These are phyloP conservation scores for Sphaerulina populicola DNA, from an alignment of 2,329 filamentous ascomycete genomes.

Conservation along the genomic window DNA sequence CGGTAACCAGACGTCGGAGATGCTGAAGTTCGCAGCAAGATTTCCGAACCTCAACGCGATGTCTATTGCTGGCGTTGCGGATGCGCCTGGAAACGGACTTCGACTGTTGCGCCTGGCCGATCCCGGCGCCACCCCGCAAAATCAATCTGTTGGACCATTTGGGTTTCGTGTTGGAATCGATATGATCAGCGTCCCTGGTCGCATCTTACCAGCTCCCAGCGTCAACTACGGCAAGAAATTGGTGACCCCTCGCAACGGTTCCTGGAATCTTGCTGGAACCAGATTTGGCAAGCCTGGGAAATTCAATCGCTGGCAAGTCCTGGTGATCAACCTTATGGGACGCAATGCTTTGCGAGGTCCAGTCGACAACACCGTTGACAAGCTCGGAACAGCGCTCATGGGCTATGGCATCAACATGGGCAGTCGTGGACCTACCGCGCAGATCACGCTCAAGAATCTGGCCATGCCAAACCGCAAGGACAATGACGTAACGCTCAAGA, in stretches of 20 bases:
- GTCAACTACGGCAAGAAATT: constrained; percentile 48
- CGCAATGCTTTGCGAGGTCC: constrained; percentile 12
- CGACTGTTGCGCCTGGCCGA: constrained; percentile 47
- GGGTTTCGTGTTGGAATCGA: constrained; percentile 53
- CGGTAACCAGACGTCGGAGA: constrained; percentile 53
- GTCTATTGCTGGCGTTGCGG: constrained; percentile 46
- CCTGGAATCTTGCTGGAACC: constrained; percentile 35
- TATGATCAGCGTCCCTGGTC: constrained; percentile 64
- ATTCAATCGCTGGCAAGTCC: constrained; percentile 43
- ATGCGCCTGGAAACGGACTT: constrained; percentile 44
- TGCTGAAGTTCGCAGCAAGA: constrained; percentile 67
- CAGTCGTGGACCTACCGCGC: constrained; percentile 5
- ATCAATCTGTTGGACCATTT: constrained; percentile 40
- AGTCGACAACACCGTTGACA: constrained; percentile 12
- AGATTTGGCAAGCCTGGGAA: constrained; percentile 48
- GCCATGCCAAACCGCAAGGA: constrained; percentile 18
- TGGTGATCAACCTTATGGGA: constrained; percentile 23
- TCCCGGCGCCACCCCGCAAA: constrained; percentile 16
- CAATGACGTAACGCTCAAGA: constrained; percentile 23
- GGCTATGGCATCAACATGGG: constrained; percentile 28
- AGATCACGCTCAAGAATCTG: constrained; percentile 13
- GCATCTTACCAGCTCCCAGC: constrained; percentile 55
- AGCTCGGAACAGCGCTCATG: constrained; percentile 17
- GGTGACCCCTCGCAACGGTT: constrained; percentile 19
- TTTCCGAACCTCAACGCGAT: constrained; percentile 57